phyloP scores from a whole-genome alignment of 495 filamentous ascomycete species.

The Penicillium turbatum region DNA sequence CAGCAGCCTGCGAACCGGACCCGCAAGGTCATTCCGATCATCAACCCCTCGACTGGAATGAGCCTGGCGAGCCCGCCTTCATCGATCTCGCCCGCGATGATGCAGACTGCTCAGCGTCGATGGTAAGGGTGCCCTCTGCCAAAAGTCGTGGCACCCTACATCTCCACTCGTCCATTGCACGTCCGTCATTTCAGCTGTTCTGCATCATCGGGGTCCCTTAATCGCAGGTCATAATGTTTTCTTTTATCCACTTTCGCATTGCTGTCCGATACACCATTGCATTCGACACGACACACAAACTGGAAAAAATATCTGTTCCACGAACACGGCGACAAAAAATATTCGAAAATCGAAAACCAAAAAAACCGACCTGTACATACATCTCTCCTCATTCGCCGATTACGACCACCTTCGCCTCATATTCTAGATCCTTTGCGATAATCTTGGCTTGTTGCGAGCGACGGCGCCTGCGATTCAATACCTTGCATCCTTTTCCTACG shows the following conservation, averaged over 20 bases:
- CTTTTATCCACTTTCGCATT: constrained; percentile 26
- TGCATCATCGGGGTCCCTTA: constrained; percentile 43
- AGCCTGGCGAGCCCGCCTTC: constrained; percentile 84
- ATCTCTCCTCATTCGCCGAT: constrained; percentile 27
- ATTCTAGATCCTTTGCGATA: constrained; percentile 40
- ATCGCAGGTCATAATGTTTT: constrained; percentile 40
- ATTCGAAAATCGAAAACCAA: constrained; percentile 30
- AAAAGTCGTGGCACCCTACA: constrained; percentile 25
- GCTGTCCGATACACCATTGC: constrained; percentile 28
- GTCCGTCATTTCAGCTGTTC: constrained; percentile 32
- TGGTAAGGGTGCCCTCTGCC: constrained; percentile 47
- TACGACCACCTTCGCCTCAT: constrained; percentile 35
- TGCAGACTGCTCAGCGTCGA: constrained; percentile 67
- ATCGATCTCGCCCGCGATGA: constrained; percentile 80
- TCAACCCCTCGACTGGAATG: constrained; percentile 91
- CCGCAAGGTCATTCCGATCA: constrained; percentile 95
- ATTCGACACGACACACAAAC: constrained; percentile 35
- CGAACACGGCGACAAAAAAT: constrained; percentile 28
- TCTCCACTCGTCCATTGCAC: constrained; percentile 32
- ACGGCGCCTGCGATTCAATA: constrained; percentile 46
- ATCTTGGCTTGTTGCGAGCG: constrained; percentile 45
- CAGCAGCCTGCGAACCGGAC: constrained; percentile 86
- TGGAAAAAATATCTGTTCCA: constrained; percentile 26
- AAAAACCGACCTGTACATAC: constrained; percentile 42
- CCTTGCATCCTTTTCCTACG: constrained; percentile 36